Conservation (phyloP, 2,329 filamentous ascomycete species). For the Sphaerulina vaccinii region DNA sequence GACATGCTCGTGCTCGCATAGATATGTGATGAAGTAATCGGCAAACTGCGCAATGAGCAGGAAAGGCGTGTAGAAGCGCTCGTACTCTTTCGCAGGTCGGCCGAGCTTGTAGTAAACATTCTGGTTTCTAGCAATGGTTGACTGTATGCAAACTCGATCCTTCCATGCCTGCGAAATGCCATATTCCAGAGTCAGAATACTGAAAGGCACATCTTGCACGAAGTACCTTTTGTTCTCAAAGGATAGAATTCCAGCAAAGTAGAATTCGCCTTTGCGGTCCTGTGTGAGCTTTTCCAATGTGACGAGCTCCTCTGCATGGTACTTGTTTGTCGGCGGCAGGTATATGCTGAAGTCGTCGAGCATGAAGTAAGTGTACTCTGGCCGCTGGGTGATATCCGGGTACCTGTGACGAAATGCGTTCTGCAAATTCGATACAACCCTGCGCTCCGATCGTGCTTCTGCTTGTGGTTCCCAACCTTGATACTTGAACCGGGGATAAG, state of each 20-base stretch:
- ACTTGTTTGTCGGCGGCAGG: background rate
- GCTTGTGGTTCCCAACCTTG: slow-evolving; percentile 12
- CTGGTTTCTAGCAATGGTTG: slow-evolving; percentile 33
- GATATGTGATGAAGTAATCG: slow-evolving; percentile 71
- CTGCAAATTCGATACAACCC: slow-evolving; percentile 10
- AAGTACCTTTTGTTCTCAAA: slow-evolving; percentile 47
- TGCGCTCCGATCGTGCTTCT: slow-evolving; percentile 4
- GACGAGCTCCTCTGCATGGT: slow-evolving; percentile 18
- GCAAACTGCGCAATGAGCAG: slow-evolving; percentile 68
- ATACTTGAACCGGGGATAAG: slow-evolving; percentile 17
- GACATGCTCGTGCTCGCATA: slow-evolving; percentile 45
- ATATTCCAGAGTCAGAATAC: slow-evolving; percentile 65
- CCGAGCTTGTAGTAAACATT: slow-evolving; percentile 64
- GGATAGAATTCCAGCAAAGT: slow-evolving; percentile 62
- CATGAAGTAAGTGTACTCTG: slow-evolving; percentile 18
- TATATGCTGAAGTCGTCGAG: slow-evolving; percentile 27
- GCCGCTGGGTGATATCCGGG: background rate
- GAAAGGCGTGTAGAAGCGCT: slow-evolving; percentile 61
- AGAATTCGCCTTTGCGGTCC: slow-evolving; percentile 39
- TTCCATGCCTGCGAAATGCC: slow-evolving; percentile 46
- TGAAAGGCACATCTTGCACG: slow-evolving; percentile 58
- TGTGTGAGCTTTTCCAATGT: slow-evolving; percentile 19
- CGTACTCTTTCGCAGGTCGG: slow-evolving; percentile 60
- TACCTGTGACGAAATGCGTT: slow-evolving; percentile 3
- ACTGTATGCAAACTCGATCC: slow-evolving; percentile 62